Base-by-base conservation (phyloP, 2,329 filamentous ascomycete species). In the Ceratocystis papillata region DNA sequence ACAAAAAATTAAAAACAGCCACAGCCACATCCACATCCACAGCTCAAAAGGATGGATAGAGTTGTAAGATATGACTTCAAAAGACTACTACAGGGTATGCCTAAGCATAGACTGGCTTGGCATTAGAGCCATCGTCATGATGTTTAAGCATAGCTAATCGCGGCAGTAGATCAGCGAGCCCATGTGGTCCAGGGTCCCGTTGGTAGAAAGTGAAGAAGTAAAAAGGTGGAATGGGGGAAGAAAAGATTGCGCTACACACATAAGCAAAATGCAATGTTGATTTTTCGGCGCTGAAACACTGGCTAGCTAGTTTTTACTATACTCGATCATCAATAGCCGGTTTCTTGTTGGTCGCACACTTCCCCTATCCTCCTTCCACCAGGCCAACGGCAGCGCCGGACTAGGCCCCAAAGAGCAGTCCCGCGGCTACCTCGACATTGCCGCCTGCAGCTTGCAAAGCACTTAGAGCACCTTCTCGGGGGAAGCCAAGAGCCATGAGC, bases 371-470 rank as follows among this genome's bases (percentile, higher is more conserved):
- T 48, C 45, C 7, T 48, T 8, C 45, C 17, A 6, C 17, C 45
- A 17, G 7, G 45, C 45, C 45, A 17, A 8, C 45, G 4, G 6
- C 45, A 20, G 45, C 50, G n/a, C 22, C n/a, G 25, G 7, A 15
- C 63, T 48, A 80, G 61, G 77, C 76, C 68, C 81, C 78, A 71
- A 86, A 90, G 64, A 96, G 81, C 69, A 96, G 80, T 62, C 87
- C 86, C 60, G 91, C 92, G n/a, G 93, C 93, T 69, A 87, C 84
- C 69, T 97, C 90, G 6, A 96, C 84, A 72, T 97, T 89, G 22
- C 94, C 93, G 22, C 86, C 86, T 17, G 89, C 89, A 37, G 90
- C 89, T 72, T 91, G 84, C 63, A 99, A 78, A 1, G 92, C 91
- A 68, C 87, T 85, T 64, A 94, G 81, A 0, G 92, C 93, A 70